phyloP scores from a whole-genome alignment of 352 stramenopile genomes.

The Phytophthora cactorum region DNA sequence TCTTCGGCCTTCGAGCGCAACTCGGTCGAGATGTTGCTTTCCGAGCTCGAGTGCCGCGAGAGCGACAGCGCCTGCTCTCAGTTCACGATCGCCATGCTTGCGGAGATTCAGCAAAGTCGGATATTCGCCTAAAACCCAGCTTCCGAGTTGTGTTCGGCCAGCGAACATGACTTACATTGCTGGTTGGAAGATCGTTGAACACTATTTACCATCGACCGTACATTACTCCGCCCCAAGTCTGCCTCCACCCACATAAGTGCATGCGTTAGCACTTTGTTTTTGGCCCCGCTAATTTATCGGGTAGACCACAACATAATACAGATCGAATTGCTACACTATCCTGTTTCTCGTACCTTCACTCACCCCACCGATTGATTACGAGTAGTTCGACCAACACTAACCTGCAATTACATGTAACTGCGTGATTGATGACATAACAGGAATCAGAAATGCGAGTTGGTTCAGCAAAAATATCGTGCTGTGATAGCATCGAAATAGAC shows the following conservation, averaged over 20 bases:
- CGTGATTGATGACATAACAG: too few species aligned
- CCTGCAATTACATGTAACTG: too few species aligned
- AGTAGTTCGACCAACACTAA: conserved; percentile 19
- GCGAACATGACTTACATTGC: too few species aligned
- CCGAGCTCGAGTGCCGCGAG: conserved; percentile 42
- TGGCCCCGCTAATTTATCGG: conserved; percentile 29
- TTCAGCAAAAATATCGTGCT: too few species aligned
- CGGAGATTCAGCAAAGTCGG: conserved; percentile 62
- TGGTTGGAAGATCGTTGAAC: too few species aligned
- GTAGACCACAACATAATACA: conserved; percentile 27
- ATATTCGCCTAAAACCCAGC: conserved; percentile 49
- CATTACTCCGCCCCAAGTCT: conserved; percentile 20
- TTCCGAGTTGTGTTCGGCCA: too few species aligned
- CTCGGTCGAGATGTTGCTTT: conserved; percentile 56
- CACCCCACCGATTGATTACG: conserved; percentile 9
- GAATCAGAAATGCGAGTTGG: too few species aligned
- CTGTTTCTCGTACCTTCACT: conserved; percentile 21
- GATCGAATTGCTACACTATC: conserved; percentile 2
- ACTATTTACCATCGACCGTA: conserved; percentile 23
- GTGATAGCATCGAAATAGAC: background rate
- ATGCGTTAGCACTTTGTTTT: conserved; percentile 18
- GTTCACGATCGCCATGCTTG: conserved; percentile 63
- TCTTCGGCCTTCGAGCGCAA: conserved; percentile 66
- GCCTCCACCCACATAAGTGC: conserved; percentile 18
- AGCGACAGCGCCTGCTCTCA: conserved; percentile 30